Evolutionary conservation across 1,284 basidiomycete species (phyloP).

Genomic region (Boletus semigastroideus): DNA sequence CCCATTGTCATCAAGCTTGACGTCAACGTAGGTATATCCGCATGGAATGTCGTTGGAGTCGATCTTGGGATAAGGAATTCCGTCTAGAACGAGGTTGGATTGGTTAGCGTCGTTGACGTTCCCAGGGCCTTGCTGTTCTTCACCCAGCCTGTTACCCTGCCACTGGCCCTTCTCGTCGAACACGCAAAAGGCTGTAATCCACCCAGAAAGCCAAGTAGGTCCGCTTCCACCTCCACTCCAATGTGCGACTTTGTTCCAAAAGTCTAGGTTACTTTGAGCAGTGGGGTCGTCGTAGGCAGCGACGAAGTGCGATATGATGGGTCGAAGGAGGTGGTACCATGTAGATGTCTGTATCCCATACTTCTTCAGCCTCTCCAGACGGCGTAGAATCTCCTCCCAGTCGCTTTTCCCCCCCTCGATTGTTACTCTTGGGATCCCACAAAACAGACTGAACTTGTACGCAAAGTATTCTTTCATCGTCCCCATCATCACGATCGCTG

Average conservation of each 20-base stretch:
- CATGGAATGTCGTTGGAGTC: neutral
- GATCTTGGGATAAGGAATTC: neutral
- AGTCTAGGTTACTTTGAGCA: neutral
- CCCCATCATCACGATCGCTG: neutral
- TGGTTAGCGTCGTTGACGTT: neutral
- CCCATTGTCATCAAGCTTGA: neutral
- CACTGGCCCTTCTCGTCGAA: neutral
- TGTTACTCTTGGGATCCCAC: neutral
- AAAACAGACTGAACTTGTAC: neutral
- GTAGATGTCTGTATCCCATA: neutral
- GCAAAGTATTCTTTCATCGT: neutral
- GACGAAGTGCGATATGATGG: neutral
- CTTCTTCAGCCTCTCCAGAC: neutral
- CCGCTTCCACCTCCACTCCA: neutral
- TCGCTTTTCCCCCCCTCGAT: neutral
- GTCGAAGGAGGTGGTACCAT: constrained; percentile 1
- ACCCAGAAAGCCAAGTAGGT: neutral
- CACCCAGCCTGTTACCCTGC: neutral
- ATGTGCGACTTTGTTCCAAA: neutral
- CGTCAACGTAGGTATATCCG: neutral
- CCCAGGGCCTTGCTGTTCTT: neutral
- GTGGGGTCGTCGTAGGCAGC: neutral
- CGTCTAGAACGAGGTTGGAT: neutral
- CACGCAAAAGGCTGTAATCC: neutral
- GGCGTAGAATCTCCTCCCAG: neutral